phyloP scores from a whole-genome alignment of 176 grass and related monocot genomes.

The Pontederia paniculata region DNA sequence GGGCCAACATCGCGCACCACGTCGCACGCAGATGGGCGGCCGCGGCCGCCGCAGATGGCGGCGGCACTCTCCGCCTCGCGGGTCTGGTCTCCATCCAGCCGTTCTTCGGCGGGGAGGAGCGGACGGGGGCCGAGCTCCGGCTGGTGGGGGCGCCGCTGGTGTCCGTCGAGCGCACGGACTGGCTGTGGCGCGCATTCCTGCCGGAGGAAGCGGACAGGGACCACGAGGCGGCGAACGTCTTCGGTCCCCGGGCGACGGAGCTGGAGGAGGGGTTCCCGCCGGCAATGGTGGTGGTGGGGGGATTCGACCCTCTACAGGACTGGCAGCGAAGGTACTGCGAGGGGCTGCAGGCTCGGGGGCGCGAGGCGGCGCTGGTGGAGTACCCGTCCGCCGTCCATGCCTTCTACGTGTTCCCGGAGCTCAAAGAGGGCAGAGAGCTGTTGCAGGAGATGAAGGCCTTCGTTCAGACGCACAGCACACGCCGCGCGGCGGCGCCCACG shows the following conservation, averaged over 20 bases:
- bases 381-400: constrained; percentile 30
- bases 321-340: constrained; percentile 37
- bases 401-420: constrained; percentile 34
- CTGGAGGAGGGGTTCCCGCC: constrained; percentile 26
- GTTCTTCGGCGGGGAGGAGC: constrained; percentile 33
- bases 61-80: constrained; percentile 17
- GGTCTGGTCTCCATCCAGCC: constrained; percentile 38
- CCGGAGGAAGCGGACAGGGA: constrained; percentile 29
- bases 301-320: constrained; percentile 33
- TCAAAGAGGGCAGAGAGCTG: constrained; percentile 14
- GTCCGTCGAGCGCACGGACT: constrained; percentile 16
- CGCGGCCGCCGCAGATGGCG: background rate
- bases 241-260: constrained; percentile 7
- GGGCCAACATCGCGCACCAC: constrained; percentile 69
- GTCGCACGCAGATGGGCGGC: constrained; percentile 38
- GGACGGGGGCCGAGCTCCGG: constrained; percentile 22
- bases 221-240: constrained; percentile 39
- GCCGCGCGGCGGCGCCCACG: too few species aligned
- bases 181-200: constrained; percentile 24
- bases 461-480: constrained; percentile 7
- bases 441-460: constrained; percentile 35
- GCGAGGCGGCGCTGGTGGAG: constrained; percentile 14
- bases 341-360: constrained; percentile 16
- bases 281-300: constrained; percentile 35
- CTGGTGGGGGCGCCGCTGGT: constrained; percentile 4